phyloP scores from a whole-genome alignment of 768 basidiomycete species.

The Lactarius pseudohatsudake region DNA sequence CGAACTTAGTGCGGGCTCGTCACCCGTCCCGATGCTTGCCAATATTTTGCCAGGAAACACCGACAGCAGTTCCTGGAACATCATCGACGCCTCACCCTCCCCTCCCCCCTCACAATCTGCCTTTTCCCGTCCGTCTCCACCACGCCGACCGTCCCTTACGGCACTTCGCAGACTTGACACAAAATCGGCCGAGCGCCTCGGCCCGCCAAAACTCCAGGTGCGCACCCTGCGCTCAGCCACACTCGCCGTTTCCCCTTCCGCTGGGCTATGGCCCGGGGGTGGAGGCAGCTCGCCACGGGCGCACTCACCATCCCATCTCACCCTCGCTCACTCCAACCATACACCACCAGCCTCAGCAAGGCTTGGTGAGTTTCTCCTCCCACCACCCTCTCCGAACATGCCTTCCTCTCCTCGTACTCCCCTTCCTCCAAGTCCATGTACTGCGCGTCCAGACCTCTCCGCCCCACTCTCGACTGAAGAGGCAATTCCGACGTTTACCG shows the following conservation, averaged over 20 bases:
- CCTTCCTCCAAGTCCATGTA: slow-evolving; percentile 56
- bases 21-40: slow-evolving; percentile 61
- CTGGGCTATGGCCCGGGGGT: slow-evolving; percentile 23
- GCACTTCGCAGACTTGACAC: slow-evolving; percentile 64
- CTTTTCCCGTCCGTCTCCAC: slow-evolving; percentile 52
- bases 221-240: slow-evolving; percentile 63
- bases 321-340: slow-evolving; percentile 57
- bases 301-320: slow-evolving; percentile 61
- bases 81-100: slow-evolving; percentile 54
- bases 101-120: slow-evolving; percentile 64
- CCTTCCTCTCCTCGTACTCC: slow-evolving; percentile 42
- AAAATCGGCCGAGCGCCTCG: slow-evolving; percentile 51
- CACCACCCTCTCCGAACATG: slow-evolving; percentile 36
- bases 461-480: slow-evolving; percentile 62
- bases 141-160: slow-evolving; percentile 61
- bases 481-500: slow-evolving; percentile 64
- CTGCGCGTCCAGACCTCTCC: slow-evolving; percentile 61
- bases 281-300: slow-evolving; percentile 32
- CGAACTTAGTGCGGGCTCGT: slow-evolving; percentile 44
- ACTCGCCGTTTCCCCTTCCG: slow-evolving; percentile 49
- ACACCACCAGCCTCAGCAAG: slow-evolving; percentile 56
- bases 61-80: slow-evolving; percentile 41
- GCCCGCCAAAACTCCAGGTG: slow-evolving; percentile 59
- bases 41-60: slow-evolving; percentile 40
- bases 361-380: slow-evolving; percentile 40